Conservation (phyloP, 78 protist genomes). For the Dictyostelium citrinum region DNA sequence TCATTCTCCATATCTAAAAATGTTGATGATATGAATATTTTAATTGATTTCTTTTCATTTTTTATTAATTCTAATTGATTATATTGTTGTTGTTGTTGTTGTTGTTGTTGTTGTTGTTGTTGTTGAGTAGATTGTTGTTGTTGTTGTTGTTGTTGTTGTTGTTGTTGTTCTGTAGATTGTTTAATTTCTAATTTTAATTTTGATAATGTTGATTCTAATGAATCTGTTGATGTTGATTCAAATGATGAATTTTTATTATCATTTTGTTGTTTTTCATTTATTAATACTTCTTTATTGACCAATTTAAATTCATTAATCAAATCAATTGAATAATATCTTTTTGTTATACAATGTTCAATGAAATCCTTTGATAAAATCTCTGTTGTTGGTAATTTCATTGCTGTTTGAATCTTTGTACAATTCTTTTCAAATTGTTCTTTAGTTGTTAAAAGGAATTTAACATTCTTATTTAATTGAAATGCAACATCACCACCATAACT, state of each 20-base stretch:
- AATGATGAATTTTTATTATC: neutral
- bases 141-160: neutral
- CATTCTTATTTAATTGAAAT: constrained; percentile 11
- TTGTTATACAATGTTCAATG: constrained; percentile 25
- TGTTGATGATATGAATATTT: constrained; percentile 18
- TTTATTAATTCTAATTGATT: neutral
- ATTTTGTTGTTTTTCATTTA: neutral
- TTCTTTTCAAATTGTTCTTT: constrained; percentile 21
- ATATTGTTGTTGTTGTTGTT: neutral
- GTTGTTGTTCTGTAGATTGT: neutral
- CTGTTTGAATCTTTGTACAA: constrained; percentile 6
- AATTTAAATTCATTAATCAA: neutral
- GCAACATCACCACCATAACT: constrained; percentile 30
- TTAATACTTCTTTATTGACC: neutral
- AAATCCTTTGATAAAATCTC: neutral
- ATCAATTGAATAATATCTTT: neutral
- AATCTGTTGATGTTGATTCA: neutral
- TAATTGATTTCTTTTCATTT: neutral
- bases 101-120: neutral
- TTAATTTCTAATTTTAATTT: neutral
- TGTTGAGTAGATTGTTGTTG: neutral
- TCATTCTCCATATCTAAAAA: constrained; percentile 52
- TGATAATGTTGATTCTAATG: neutral
- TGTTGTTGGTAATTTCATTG: neutral
- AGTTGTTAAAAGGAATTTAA: constrained; percentile 14